A percentile compares a stretch with the other conserved stretches of the same genome.
These are phyloP conservation scores for Fusarium torreyae DNA, from an alignment of 2,329 filamentous ascomycete genomes.

Conservation along the genomic window DNA sequence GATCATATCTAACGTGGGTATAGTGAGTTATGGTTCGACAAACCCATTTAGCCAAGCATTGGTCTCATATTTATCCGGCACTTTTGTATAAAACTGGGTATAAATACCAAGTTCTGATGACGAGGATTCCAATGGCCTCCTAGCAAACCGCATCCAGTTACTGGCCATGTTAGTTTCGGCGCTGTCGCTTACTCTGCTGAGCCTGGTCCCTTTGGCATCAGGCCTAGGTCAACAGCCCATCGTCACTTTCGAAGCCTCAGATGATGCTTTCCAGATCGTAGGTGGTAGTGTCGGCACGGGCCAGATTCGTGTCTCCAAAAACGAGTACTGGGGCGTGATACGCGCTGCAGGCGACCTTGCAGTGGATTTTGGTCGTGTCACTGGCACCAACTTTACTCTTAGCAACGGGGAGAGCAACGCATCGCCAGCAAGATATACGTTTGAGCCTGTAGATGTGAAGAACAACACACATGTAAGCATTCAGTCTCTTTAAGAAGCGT, in stretches of 20 bases:
- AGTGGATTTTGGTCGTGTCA: slow-evolving; percentile 79
- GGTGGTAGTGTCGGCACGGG: slow-evolving; percentile 38
- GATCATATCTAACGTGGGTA: slow-evolving; percentile 21
- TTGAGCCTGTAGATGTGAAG: slow-evolving; percentile 60
- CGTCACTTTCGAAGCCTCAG: slow-evolving; percentile 30
- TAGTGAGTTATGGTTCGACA: slow-evolving; percentile 24
- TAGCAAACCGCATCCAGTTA: background rate
- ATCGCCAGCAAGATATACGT: slow-evolving; percentile 58
- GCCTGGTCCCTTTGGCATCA: slow-evolving; percentile 16
- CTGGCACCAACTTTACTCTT: slow-evolving; percentile 74
- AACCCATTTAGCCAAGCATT: slow-evolving; percentile 14
- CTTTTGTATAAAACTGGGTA: slow-evolving; percentile 13
- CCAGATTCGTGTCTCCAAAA: slow-evolving; percentile 68
- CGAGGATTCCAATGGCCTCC: background rate
- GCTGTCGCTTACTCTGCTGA: slow-evolving; percentile 13
- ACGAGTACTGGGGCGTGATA: slow-evolving; percentile 78
- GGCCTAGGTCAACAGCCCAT: slow-evolving; percentile 34
- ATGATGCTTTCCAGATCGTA: slow-evolving; percentile 23
- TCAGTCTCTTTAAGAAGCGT: fast-evolving
- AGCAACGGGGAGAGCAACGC: slow-evolving; percentile 63
- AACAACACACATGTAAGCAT: slow-evolving; percentile 64
- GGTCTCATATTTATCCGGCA: slow-evolving; percentile 18
- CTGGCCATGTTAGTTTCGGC: slow-evolving; percentile 20
- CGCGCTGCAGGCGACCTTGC: slow-evolving; percentile 78
- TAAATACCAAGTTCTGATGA: background rate